Evolutionary conservation across 2,329 filamentous ascomycete species (phyloP).

Genomic region (Claviceps purpurea): DNA sequence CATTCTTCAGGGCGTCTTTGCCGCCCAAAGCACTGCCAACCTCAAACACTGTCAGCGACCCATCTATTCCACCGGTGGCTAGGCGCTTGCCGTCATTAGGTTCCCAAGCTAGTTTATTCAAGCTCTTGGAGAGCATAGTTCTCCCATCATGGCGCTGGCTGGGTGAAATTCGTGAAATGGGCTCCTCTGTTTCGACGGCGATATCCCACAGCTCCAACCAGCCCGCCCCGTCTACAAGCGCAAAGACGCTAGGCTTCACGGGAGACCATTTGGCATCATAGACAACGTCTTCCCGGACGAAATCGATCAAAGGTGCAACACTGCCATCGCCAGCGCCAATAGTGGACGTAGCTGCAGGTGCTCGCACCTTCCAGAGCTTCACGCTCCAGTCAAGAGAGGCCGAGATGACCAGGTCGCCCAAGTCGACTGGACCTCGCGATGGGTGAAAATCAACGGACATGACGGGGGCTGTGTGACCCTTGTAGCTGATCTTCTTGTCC

Average conservation of each 20-base stretch:
- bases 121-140: slow-evolving; percentile 64
- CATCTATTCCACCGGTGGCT: slow-evolving; percentile 85
- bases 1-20: slow-evolving; percentile 67
- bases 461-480: slow-evolving; percentile 82
- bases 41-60: slow-evolving; percentile 83
- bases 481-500: slow-evolving; percentile 77
- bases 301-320: slow-evolving; percentile 70
- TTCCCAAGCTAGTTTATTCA: slow-evolving; percentile 95
- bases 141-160: slow-evolving; percentile 50
- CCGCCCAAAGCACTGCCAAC: slow-evolving; percentile 72
- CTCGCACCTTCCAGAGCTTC: slow-evolving; percentile 88
- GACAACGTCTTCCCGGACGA: slow-evolving; percentile 88
- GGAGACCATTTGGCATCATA: slow-evolving; percentile 96
- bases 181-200: slow-evolving; percentile 82
- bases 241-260: slow-evolving; percentile 85
- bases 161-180: slow-evolving; percentile 67
- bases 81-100: slow-evolving; percentile 73
- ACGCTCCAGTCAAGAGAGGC: slow-evolving; percentile 93
- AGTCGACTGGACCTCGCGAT: slow-evolving; percentile 78
- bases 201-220: slow-evolving; percentile 93
- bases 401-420: slow-evolving; percentile 87
- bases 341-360: slow-evolving; percentile 59
- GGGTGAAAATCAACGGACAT: slow-evolving; percentile 96
- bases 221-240: slow-evolving; percentile 84
- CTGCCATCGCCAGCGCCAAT: slow-evolving; percentile 35